Conservation (phyloP, 169 alveolate species). For the Theileria annulata region DNA sequence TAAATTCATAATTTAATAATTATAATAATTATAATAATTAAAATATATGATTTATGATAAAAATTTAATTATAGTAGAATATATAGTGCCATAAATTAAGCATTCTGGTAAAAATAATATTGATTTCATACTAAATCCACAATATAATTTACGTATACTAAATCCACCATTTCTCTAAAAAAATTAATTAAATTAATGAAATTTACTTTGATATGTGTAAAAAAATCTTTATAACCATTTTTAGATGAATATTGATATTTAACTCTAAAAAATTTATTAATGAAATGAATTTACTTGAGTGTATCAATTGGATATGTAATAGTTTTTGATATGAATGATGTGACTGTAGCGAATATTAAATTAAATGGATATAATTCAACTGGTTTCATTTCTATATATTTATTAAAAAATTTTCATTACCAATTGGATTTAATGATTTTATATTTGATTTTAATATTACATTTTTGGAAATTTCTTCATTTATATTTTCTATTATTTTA, state of each 20-base stretch:
- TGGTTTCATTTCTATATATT: slow-evolving; percentile 51
- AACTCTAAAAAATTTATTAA: slow-evolving; percentile 28
- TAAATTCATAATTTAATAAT: neutral
- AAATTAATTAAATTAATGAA: neutral
- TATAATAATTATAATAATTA: neutral
- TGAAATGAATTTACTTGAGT: slow-evolving; percentile 19
- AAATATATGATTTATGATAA: slow-evolving; percentile 3
- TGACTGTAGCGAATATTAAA: slow-evolving; percentile 42
- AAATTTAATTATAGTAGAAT: slow-evolving; percentile 27
- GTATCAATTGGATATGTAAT: slow-evolving; percentile 65
- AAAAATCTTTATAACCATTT: slow-evolving; percentile 3
- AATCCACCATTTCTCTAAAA: slow-evolving; percentile 6
- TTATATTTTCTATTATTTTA: slow-evolving; percentile 40
- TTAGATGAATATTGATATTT: slow-evolving; percentile 50
- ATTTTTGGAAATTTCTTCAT: slow-evolving; percentile 36
- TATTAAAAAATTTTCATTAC: slow-evolving; percentile 8
- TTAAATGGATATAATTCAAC: slow-evolving; percentile 63
- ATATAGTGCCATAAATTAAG: slow-evolving; percentile 43
- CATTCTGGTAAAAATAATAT: slow-evolving; percentile 51
- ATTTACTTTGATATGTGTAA: slow-evolving; percentile 3
- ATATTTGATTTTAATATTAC: slow-evolving; percentile 26
- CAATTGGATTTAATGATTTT: slow-evolving; percentile 41
- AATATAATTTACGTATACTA: slow-evolving; percentile 25
- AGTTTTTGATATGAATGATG: slow-evolving; percentile 50
- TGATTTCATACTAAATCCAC: slow-evolving; percentile 50